These are phyloP conservation scores for Closterium sp. DNA, from an alignment of 139 green algal species.

Conservation along the genomic window DNA sequence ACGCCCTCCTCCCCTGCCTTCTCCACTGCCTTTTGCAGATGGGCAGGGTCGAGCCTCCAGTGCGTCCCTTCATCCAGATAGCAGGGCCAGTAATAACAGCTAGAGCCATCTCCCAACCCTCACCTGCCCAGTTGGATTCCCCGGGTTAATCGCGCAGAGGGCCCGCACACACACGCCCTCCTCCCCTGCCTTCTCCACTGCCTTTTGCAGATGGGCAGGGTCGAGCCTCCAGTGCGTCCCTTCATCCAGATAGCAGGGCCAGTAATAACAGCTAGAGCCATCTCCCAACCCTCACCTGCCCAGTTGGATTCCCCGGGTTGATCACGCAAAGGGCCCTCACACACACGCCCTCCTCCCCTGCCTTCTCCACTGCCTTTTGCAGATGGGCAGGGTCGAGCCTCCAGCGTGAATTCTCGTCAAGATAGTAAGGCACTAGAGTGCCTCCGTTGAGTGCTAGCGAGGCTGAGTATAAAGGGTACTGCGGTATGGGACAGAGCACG, in stretches of 20 bases:
- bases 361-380: conserved; percentile 55
- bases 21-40: conserved; percentile 62
- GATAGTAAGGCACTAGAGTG: conserved; percentile 83
- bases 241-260: conserved; percentile 88
- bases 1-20: conserved; percentile 59
- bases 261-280: conserved; percentile 56
- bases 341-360: conserved; percentile 55
- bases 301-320: conserved; percentile 94
- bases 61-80: conserved; percentile 77
- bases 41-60: conserved; percentile 71
- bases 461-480: conserved; percentile 90
- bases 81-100: conserved; percentile 67
- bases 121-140: conserved; percentile 88
- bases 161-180: conserved; percentile 69
- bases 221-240: conserved; percentile 71
- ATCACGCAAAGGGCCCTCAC: conserved; percentile 86
- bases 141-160: conserved; percentile 92
- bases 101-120: conserved; percentile 47
- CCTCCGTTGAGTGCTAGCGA: conserved; percentile 81
- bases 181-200: conserved; percentile 53
- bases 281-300: conserved; percentile 59
- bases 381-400: conserved; percentile 67
- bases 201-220: conserved; percentile 59
- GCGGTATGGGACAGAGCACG: conserved; percentile 69
- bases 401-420: conserved; percentile 84